These are phyloP conservation scores for Colletotrichum euphorbiae DNA, from an alignment of 2,329 filamentous ascomycete species.

Conservation along the genomic window DNA sequence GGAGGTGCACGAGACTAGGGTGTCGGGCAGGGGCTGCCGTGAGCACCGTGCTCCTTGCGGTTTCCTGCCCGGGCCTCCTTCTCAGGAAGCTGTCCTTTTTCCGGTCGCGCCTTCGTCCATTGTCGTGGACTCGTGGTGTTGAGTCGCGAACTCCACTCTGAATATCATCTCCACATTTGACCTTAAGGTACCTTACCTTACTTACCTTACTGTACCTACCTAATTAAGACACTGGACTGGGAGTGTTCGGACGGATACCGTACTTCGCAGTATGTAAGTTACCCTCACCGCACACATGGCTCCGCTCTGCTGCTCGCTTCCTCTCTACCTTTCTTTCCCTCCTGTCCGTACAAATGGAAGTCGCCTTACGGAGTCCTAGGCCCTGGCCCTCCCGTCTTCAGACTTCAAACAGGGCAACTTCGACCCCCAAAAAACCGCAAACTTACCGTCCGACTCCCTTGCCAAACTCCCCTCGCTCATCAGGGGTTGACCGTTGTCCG, in stretches of 20 bases:
- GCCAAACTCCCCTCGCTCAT: constrained; percentile 12
- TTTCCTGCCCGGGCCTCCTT: no score
- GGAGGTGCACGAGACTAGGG: constrained; percentile 8
- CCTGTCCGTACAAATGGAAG: neutral
- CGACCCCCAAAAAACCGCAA: constrained; percentile 13
- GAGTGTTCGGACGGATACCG: neutral
- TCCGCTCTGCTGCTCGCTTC: constrained; percentile 21
- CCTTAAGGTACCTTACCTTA: neutral
- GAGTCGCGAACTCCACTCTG: neutral
- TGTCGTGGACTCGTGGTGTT: no score
- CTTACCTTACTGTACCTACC: neutral
- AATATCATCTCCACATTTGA: constrained; percentile 8
- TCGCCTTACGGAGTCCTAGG: neutral
- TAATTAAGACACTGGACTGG: neutral
- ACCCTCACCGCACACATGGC: neutral
- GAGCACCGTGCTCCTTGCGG: constrained; percentile 9
- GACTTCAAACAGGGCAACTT: constrained; percentile 27
- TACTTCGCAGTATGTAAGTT: no score
- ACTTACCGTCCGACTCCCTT: neutral
- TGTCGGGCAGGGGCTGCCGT: constrained; percentile 11
- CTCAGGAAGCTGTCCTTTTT: neutral
- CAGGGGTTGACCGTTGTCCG: constrained; percentile 24
- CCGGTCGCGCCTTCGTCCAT: neutral
- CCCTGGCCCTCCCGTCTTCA: neutral
- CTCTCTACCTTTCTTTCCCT: no score